phyloP scores from a whole-genome alignment of 805 yeast genomes.

The Teunomyces lycoperdinae region DNA sequence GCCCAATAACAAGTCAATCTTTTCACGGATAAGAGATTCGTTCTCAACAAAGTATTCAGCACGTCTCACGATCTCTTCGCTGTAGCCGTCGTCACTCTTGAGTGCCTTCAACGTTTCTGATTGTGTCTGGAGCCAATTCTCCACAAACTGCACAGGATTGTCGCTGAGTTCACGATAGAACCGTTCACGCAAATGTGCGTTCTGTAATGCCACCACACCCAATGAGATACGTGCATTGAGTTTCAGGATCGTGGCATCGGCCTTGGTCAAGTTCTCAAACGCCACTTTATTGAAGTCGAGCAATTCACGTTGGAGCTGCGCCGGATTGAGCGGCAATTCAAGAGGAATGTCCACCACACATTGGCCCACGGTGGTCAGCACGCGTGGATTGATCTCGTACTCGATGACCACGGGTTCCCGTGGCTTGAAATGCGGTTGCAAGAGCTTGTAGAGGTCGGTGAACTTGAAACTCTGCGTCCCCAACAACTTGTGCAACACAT shows the following conservation, averaged over 20 bases:
- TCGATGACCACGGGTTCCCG: constrained; percentile 76
- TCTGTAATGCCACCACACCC: constrained; percentile 52
- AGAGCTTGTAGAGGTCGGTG: constrained; percentile 66
- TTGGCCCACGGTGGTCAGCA: constrained; percentile 78
- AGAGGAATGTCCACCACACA: constrained; percentile 67
- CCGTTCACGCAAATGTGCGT: constrained; percentile 62
- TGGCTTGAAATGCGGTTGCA: constrained; percentile 71
- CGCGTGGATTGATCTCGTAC: constrained; percentile 73
- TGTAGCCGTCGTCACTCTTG: constrained; percentile 84
- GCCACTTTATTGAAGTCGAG: constrained; percentile 36
- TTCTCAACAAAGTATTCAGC: constrained; percentile 78
- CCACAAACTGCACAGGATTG: constrained; percentile 74
- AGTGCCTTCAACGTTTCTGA: constrained; percentile 81
- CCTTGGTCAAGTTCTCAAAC: constrained; percentile 42
- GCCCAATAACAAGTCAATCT: constrained; percentile 70
- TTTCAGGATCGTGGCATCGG: constrained; percentile 43
- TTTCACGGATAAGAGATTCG: constrained; percentile 62
- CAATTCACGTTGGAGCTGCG: constrained; percentile 36
- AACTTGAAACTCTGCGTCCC: constrained; percentile 57
- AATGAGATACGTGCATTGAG: constrained; percentile 43
- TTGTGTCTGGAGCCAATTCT: constrained; percentile 75
- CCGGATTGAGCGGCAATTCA: constrained; percentile 37
- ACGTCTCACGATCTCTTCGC: constrained; percentile 84
- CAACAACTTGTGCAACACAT: constrained; percentile 43
- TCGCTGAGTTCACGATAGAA: constrained; percentile 73